Conservation (phyloP, 306 rosid species). For the Sicyos baderoa region DNA sequence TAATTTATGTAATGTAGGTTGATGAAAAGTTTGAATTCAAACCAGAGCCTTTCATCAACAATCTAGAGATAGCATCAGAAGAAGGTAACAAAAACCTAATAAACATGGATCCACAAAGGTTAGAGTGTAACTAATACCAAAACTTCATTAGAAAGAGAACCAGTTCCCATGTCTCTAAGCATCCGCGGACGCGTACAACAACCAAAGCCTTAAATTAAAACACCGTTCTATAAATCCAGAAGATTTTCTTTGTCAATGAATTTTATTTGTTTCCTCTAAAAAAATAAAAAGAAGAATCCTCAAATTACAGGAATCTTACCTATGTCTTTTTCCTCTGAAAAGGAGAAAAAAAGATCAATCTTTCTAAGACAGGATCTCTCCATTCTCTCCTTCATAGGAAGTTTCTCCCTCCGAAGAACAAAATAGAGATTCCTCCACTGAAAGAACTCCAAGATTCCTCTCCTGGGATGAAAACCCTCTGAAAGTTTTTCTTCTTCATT, state of each 20-base stretch:
- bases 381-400: not conserved
- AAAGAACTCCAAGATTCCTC: not conserved
- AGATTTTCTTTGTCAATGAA: no score
- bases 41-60: not conserved
- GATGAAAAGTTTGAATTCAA: not conserved
- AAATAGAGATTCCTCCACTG: not conserved
- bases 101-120: not conserved
- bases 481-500: not conserved
- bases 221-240: conserved; percentile 3
- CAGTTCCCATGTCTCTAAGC: not conserved
- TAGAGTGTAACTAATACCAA: not conserved
- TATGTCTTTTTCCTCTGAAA: not conserved
- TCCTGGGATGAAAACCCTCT: not conserved
- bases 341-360: not conserved
- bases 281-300: not conserved
- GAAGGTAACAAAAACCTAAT: not conserved
- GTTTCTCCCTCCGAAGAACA: not conserved
- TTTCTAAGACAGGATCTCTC: not conserved
- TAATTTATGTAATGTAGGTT: not conserved
- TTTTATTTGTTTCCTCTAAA: no score
- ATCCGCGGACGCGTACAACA: not conserved
- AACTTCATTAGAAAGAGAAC: not conserved
- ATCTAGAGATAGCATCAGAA: not conserved
- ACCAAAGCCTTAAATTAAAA: conserved; percentile 9
- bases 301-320: not conserved